phyloP scores from a whole-genome alignment of 2,329 filamentous ascomycete genomes.

The Venturia effusa region DNA sequence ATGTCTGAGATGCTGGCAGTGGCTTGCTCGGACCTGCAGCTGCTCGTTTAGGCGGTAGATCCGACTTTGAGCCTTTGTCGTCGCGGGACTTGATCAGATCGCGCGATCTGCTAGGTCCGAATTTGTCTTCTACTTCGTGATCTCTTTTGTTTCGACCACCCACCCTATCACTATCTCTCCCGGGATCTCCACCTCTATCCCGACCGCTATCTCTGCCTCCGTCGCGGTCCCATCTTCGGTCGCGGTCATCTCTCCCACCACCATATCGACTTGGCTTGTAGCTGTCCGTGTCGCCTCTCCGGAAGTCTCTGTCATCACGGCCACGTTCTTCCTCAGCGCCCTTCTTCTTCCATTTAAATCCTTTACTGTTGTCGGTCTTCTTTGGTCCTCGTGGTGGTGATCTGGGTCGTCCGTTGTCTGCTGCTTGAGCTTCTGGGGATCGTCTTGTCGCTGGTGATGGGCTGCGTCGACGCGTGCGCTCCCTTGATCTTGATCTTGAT shows the following conservation, averaged over 20 bases:
- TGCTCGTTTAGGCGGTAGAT: conserved; percentile 13
- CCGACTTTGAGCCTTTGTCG: conserved; percentile 5
- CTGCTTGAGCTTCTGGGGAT: neutral
- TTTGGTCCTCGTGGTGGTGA: conserved; percentile 6
- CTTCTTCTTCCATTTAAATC: conserved; percentile 13
- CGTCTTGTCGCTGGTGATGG: neutral
- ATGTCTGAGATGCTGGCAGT: conserved; percentile 37
- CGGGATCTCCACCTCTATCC: conserved; percentile 5
- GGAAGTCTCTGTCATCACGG: conserved; percentile 15
- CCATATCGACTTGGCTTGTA: conserved; percentile 9
- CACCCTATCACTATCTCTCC: conserved; percentile 8
- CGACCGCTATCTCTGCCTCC: conserved; percentile 13
- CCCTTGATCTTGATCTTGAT: conserved; percentile 1
- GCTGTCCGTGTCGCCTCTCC: conserved; percentile 4
- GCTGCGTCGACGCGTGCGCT: neutral
- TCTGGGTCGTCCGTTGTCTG: neutral
- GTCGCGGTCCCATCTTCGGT: conserved; percentile 13
- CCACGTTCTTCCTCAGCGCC: conserved; percentile 30
- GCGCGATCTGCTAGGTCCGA: conserved; percentile 1
- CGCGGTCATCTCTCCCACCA: conserved; percentile 11
- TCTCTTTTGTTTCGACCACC: conserved; percentile 8
- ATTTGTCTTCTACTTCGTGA: conserved; percentile 6
- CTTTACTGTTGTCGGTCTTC: conserved; percentile 5
- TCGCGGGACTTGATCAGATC: conserved; percentile 26
- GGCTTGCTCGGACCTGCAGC: conserved; percentile 16